Conservation (phyloP, 1,284 basidiomycete species). For the Austropuccinia psidii region DNA sequence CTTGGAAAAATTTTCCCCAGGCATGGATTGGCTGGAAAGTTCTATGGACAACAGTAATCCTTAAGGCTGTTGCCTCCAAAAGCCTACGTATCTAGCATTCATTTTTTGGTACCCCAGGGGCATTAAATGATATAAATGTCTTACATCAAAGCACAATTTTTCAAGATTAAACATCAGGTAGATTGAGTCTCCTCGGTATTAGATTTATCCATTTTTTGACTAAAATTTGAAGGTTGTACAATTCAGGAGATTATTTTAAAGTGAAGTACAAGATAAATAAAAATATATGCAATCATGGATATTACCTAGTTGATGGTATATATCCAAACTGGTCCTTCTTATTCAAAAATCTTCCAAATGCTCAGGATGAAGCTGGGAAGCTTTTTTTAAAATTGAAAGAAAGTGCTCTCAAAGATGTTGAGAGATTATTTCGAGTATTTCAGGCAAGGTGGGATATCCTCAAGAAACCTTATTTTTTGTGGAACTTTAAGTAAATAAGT, state of each 20-base stretch:
- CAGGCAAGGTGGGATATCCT: neutral
- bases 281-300: neutral
- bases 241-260: too few species aligned
- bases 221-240: too few species aligned
- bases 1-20: slow-evolving; percentile 1
- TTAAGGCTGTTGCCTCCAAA: neutral
- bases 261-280: too few species aligned
- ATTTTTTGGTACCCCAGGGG: slow-evolving; percentile 2
- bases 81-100: neutral
- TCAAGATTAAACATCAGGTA: neutral
- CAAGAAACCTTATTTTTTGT: neutral
- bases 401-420: neutral
- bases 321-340: neutral
- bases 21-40: neutral
- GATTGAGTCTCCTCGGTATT: too few species aligned
- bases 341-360: neutral
- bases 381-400: neutral
- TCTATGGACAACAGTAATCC: neutral
- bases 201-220: too few species aligned
- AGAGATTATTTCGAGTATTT: slow-evolving; percentile 2
- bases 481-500: neutral
- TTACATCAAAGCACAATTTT: neutral
- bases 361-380: neutral
- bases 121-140: slow-evolving; percentile 19
- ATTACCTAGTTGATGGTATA: slow-evolving; percentile 12